A percentile compares a stretch with the other conserved stretches of the same genome.
Conservation (phyloP, 2,329 filamentous ascomycete species). For the Fusarium odoratissimum region DNA sequence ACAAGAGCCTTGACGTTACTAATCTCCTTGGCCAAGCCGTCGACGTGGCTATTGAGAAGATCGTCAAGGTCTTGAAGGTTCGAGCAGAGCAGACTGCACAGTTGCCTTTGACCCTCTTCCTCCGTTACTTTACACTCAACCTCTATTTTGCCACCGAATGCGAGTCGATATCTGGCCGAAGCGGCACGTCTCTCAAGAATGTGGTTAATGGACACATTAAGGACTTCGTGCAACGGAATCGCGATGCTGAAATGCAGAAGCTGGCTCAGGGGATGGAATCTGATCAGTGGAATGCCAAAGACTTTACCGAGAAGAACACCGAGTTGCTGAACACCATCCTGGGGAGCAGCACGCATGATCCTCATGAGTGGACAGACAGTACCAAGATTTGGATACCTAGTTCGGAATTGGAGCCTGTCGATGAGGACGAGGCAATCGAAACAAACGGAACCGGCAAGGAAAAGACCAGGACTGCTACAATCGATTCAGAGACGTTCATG, state of each 20-base stretch:
- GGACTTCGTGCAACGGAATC: slow-evolving; percentile 79
- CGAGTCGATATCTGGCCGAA: slow-evolving; percentile 83
- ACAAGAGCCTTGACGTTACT: slow-evolving; percentile 79
- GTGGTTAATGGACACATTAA: slow-evolving; percentile 85
- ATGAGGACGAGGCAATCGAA: slow-evolving; percentile 52
- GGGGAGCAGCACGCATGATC: slow-evolving; percentile 77
- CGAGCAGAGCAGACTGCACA: slow-evolving; percentile 78
- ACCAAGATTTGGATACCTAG: slow-evolving; percentile 68
- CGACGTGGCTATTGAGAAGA: slow-evolving; percentile 82
- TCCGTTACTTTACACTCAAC: slow-evolving; percentile 86
- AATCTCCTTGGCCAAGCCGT: slow-evolving; percentile 84
- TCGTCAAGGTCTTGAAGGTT: slow-evolving; percentile 80
- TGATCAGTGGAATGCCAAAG: slow-evolving; percentile 82
- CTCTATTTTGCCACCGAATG: slow-evolving; percentile 87
- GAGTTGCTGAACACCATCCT: slow-evolving; percentile 73
- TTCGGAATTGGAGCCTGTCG: slow-evolving; percentile 51
- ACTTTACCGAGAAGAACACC: slow-evolving; percentile 74
- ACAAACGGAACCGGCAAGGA: slow-evolving; percentile 67
- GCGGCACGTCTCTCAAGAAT: slow-evolving; percentile 79
- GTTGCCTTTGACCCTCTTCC: slow-evolving; percentile 75
- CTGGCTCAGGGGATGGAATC: slow-evolving; percentile 82
- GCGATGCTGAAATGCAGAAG: slow-evolving; percentile 78
- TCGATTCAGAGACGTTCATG: slow-evolving; percentile 88
- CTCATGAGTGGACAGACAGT: slow-evolving; percentile 72
- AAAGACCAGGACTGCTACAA: slow-evolving; percentile 76